Evolutionary conservation across 345 rosid genomes (phyloP), one percentile per base, ranked within the genome.

Genomic region (Camelina neglecta): DNA sequence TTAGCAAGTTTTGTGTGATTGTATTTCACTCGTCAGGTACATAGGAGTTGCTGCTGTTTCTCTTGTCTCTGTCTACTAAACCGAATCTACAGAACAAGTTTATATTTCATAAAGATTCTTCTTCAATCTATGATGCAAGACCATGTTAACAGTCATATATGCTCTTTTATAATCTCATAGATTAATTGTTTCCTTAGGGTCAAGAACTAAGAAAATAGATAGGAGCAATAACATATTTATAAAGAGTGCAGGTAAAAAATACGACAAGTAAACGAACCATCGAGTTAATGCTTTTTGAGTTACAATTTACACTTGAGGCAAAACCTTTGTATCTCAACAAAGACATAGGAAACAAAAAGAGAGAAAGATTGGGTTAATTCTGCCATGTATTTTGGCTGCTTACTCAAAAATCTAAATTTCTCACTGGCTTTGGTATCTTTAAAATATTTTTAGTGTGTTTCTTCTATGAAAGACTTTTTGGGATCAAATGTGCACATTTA

Each of bases 211-310:
- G 29, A 26, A 3, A 26, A 2, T 26, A 26, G 4, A 26, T 26
- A 26, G 96, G 96, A 70, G 97, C 96, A 38, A 66, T 84, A 73
- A 91, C 89, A 26, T 26, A 26, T 26, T 33, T 90, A 88, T 54
- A 76, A 90, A 8, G 96, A 92, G 54, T 90, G 97, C 85, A 92
- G 96, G 86, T 86, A 96, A 24, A 90, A 89, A 80, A 87, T 91
- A 48, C 97, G 90, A 75, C 83, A 79, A 91, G 97, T 90, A 57
- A 26, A 26, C 29, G 4, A 26, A 26, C 29, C 29, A 39, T 2
- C 29, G 29, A 26, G 29, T 50, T 50, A 10, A 60, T 44, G 57
- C 69, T 55, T 8, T 8, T 44, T 26, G 29, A 26, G 42, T 73
- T 38, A 21, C 48, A 54, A 16, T 11, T 20, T 15, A 24, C 35